Evolutionary conservation across 805 yeast genomes (phyloP).

Genomic region (Kodamaea kaohsiungensis): DNA sequence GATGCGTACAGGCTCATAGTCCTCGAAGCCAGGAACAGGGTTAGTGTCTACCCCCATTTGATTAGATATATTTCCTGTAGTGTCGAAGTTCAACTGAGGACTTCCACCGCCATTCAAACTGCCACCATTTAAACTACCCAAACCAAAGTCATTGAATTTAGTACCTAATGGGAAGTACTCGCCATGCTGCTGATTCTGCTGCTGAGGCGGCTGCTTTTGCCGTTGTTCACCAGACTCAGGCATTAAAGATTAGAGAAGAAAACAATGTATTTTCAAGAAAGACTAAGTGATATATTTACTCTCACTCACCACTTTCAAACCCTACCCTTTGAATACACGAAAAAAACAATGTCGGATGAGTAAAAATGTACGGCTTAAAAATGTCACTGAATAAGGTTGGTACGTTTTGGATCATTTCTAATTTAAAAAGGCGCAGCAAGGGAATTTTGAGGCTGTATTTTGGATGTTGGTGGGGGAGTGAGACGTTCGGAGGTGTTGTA

Average conservation of each 20-base stretch:
- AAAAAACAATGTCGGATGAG: background rate
- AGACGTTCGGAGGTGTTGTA: background rate
- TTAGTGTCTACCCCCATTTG: background rate
- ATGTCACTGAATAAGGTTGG: background rate
- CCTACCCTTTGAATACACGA: background rate
- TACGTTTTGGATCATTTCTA: background rate
- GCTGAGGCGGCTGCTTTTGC: background rate
- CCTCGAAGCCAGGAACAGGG: background rate
- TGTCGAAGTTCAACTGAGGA: background rate
- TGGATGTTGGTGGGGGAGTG: background rate
- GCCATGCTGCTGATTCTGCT: background rate
- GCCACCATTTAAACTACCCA: background rate
- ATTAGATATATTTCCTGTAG: background rate
- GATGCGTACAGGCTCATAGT: background rate
- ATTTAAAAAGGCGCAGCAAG: conserved; percentile 1
- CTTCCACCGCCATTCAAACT: background rate
- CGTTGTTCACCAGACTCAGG: background rate
- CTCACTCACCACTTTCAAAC: background rate
- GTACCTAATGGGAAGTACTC: background rate
- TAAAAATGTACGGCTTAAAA: background rate
- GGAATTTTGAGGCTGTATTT: background rate
- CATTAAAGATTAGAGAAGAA: background rate
- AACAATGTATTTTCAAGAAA: background rate
- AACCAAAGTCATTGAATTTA: background rate
- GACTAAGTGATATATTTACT: background rate